A percentile compares a stretch with the other conserved stretches of the same genome.
These are phyloP conservation scores for Neurospora intermedia DNA, from an alignment of 495 filamentous ascomycete genomes.

Conservation along the genomic window DNA sequence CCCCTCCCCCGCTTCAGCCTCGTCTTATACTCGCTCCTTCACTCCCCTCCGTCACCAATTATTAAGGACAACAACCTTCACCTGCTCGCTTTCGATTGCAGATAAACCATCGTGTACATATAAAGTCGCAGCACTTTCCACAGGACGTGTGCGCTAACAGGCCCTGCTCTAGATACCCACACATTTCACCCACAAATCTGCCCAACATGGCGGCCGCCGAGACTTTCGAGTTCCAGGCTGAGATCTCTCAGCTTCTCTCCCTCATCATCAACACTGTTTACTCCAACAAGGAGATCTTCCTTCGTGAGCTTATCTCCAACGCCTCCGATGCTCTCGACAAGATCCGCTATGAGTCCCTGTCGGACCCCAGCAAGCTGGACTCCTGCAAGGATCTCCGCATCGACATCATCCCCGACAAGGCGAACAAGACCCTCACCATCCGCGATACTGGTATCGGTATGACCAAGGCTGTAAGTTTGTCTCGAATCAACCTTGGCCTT, in stretches of 20 bases:
- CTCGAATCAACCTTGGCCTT: neutral
- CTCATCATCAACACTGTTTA: slow-evolving; percentile 99
- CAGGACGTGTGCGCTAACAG: slow-evolving; percentile 4
- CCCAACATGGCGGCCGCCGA: slow-evolving; percentile 60
- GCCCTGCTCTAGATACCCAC: slow-evolving; percentile 14
- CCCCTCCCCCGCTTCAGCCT: neutral
- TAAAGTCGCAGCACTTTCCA: neutral
- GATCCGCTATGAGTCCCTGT: slow-evolving; percentile 96
- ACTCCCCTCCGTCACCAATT: neutral
- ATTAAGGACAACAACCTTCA: neutral
- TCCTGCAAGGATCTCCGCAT: slow-evolving; percentile 92
- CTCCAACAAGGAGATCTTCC: slow-evolving; percentile 99
- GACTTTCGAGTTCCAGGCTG: slow-evolving; percentile 99
- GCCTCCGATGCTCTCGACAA: slow-evolving; percentile 98
- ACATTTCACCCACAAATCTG: slow-evolving; percentile 11
- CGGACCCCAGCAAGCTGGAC: slow-evolving; percentile 94
- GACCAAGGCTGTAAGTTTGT: slow-evolving; percentile 88
- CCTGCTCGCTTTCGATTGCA: neutral
- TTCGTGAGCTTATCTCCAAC: slow-evolving; percentile 96
- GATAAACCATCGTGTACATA: neutral
- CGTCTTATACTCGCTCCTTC: neutral
- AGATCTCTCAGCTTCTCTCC: slow-evolving; percentile 98
- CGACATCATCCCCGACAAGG: slow-evolving; percentile 96
- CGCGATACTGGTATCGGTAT: slow-evolving; percentile 98
- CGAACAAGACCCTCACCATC: slow-evolving; percentile 93